Evolutionary conservation across 768 basidiomycete genomes (phyloP).

Genomic region (Tremella yokohamensis): DNA sequence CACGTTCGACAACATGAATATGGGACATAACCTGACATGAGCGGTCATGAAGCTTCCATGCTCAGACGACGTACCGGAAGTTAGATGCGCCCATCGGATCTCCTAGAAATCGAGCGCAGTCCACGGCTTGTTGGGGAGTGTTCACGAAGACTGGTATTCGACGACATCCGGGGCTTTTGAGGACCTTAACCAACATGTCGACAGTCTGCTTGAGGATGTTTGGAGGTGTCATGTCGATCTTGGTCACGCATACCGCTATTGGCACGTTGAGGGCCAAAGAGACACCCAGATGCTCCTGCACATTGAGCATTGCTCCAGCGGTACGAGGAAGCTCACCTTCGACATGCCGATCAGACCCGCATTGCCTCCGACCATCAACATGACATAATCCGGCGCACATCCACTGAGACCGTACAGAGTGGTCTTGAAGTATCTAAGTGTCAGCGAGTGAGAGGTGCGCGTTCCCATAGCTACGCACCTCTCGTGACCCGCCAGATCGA

Average conservation of each 20-base stretch:
- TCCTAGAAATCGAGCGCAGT: constrained; percentile 44
- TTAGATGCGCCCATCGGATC: constrained; percentile 23
- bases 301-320: constrained; percentile 54
- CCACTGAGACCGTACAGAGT: constrained; percentile 93
- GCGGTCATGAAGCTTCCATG: background rate
- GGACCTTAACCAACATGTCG: constrained; percentile 86
- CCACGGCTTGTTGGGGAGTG: constrained; percentile 73
- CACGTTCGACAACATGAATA: constrained; percentile 89
- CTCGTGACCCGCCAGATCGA: constrained; percentile 94
- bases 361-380: constrained; percentile 92
- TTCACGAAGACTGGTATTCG: constrained; percentile 59
- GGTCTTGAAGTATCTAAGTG: constrained; percentile 57
- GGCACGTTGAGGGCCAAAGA: constrained; percentile 90
- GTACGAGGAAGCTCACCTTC: constrained; percentile 28
- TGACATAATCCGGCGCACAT: constrained; percentile 75
- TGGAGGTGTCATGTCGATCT: constrained; percentile 98
- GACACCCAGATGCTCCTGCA: constrained; percentile 87
- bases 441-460: constrained; percentile 1
- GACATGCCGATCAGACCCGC: constrained; percentile 59
- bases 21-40: constrained; percentile 70
- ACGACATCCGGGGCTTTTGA: constrained; percentile 84
- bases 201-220: constrained; percentile 87
- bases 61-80: constrained; percentile 6
- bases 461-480: constrained; percentile 58
- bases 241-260: constrained; percentile 83